These are phyloP conservation scores for Entomortierella beljakovae DNA, from an alignment of 192 early-diverging fungal genomes.

Conservation along the genomic window DNA sequence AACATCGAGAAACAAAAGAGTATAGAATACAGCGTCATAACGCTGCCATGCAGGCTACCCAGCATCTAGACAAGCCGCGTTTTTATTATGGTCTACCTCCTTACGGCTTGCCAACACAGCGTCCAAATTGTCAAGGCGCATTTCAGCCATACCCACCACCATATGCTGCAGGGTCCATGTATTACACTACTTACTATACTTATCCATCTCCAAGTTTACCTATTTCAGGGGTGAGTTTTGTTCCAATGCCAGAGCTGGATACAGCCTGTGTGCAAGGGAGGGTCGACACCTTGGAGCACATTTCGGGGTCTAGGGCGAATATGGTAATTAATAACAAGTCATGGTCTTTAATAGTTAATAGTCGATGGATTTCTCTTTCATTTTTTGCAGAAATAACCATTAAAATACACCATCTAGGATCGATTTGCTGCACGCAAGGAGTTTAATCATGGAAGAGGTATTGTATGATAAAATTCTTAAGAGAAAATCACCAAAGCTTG, in stretches of 20 bases:
- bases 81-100: background rate
- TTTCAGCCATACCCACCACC: slow-evolving; percentile 10
- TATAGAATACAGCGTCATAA: slow-evolving; percentile 38
- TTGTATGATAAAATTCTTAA: too few relatives aligned
- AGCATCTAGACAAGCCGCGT: slow-evolving; percentile 7
- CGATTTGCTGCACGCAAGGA: too few relatives aligned
- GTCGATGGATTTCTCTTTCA: too few relatives aligned
- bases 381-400: too few relatives aligned
- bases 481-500: too few relatives aligned
- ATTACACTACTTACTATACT: slow-evolving; percentile 19
- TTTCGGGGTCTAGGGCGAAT: too few relatives aligned
- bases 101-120: background rate
- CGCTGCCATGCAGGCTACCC: slow-evolving; percentile 21
- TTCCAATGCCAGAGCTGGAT: background rate
- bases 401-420: too few relatives aligned
- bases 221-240: slow-evolving; percentile 1
- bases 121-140: background rate
- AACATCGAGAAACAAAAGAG: slow-evolving; percentile 43
- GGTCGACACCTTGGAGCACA: background rate
- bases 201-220: slow-evolving; percentile 20
- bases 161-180: slow-evolving; percentile 10
- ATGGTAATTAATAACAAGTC: too few relatives aligned
- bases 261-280: background rate
- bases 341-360: too few relatives aligned
- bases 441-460: too few relatives aligned